A percentile compares a stretch with the other conserved stretches of the same genome.
These are phyloP conservation scores for Scedosporium aurantiacum DNA, from an alignment of 2,329 filamentous ascomycete species.

Conservation along the genomic window DNA sequence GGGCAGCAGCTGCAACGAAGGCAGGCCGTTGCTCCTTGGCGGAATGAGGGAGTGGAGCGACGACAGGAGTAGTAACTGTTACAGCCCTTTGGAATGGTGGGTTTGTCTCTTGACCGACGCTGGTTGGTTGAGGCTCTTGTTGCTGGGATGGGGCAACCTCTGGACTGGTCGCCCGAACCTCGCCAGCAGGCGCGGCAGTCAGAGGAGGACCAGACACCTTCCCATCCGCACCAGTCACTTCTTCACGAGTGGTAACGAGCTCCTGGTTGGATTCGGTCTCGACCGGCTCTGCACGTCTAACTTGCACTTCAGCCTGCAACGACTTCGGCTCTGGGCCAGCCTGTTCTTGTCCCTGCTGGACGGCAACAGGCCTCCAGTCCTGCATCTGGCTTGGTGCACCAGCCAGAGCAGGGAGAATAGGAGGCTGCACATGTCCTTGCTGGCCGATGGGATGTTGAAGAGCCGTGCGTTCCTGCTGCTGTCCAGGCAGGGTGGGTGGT, in stretches of 20 bases:
- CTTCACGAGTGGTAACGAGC: background rate
- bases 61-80: background rate
- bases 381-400: background rate
- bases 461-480: background rate
- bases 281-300: background rate
- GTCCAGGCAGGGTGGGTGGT: background rate
- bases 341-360: background rate
- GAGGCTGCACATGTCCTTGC: background rate
- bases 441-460: background rate
- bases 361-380: constrained; percentile 1
- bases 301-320: background rate
- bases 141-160: background rate
- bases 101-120: background rate
- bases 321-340: background rate
- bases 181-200: background rate
- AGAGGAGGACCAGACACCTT: background rate
- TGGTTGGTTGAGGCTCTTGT: background rate
- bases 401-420: background rate
- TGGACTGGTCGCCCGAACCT: background rate
- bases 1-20: background rate
- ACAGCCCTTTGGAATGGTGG: background rate
- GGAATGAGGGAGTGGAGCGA: background rate
- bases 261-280: too few relatives aligned
- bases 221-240: background rate
- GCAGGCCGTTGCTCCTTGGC: background rate